Base-by-base conservation (phyloP, 2,329 filamentous ascomycete species). In the Fusarium nematophilum region DNA sequence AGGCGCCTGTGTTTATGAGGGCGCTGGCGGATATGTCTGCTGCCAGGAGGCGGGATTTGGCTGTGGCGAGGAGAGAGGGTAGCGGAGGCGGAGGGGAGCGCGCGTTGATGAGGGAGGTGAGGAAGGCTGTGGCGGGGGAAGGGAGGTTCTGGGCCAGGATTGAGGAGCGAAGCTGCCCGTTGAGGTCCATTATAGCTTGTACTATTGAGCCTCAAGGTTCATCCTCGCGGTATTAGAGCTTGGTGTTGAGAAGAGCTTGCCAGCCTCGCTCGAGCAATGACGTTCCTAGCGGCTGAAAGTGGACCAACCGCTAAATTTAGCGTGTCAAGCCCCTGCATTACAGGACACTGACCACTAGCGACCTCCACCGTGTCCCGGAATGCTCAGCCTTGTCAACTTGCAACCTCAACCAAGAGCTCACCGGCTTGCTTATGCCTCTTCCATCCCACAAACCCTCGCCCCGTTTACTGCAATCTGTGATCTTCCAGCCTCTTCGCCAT, bases 31-130 rank as follows among this genome's bases (percentile, higher is more conserved):
- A 89, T 60, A 98, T 85, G 76, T 97, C 91, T 30, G 89, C 85
- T 25, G 89, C 85, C 5, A 97, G 84, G 9, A 98, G 80, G 48
- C 92, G 92, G 65, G 93, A 90, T 63, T 90, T 87, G 30, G 90
- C 90, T 3, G 93, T 95, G 58, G 92, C 91, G 51, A 90, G 81
- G 15, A 96, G 82, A 4, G 90, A 89, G 23, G 87, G 84, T 2
- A 93, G 75, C 1, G 91, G 88, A 2, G 86, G 87, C 13, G 81
- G 79, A 37, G 78, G 83, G 72, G 65, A 83, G 75, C 74, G 83
- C 13, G 82, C 79, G 9, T 83, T 75, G 54, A 90, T 72, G 71
- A 94, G 86, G 51, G 76, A 77, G 53, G 81, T 79, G 23, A 95
- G 82, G 86, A 90, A 94, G 53, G 83, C 62, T 29, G 72, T 52